These are phyloP conservation scores for Silene vulgaris DNA, from an alignment of 179 eudicot species.

Conservation along the genomic window DNA sequence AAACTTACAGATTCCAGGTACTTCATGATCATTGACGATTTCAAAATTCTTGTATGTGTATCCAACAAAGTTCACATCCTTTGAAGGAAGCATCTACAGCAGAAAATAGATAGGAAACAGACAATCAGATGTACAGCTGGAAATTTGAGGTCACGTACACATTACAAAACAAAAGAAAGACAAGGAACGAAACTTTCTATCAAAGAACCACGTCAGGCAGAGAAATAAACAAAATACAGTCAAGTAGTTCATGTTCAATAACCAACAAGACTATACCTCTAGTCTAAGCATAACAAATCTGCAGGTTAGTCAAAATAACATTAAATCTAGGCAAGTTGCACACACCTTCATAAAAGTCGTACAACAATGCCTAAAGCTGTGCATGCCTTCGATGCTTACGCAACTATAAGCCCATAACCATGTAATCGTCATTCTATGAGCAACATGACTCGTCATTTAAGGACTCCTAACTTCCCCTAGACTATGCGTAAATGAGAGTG, in stretches of 20 bases:
- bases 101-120: background rate
- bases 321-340: background rate
- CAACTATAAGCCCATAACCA: background rate
- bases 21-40: slow-evolving; percentile 92
- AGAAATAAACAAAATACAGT: too few relatives aligned
- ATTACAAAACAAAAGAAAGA: background rate
- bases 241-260: too few relatives aligned
- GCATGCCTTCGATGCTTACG: background rate
- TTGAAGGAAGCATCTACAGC: slow-evolving; percentile 85
- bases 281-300: too few relatives aligned
- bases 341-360: background rate
- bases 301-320: too few relatives aligned
- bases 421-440: background rate
- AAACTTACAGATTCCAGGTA: slow-evolving; percentile 78
- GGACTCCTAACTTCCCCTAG: slow-evolving; percentile 9
- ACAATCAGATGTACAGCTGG: background rate
- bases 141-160: background rate
- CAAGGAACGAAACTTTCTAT: too few relatives aligned
- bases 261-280: too few relatives aligned
- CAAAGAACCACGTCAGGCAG: too few relatives aligned
- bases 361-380: background rate
- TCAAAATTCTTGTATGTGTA: slow-evolving; percentile 94
- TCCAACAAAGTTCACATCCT: slow-evolving; percentile 92
- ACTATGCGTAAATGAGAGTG: background rate
- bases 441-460: background rate